These are phyloP conservation scores for Hypoxylon trugodes DNA, from an alignment of 495 filamentous ascomycete genomes.

Conservation along the genomic window DNA sequence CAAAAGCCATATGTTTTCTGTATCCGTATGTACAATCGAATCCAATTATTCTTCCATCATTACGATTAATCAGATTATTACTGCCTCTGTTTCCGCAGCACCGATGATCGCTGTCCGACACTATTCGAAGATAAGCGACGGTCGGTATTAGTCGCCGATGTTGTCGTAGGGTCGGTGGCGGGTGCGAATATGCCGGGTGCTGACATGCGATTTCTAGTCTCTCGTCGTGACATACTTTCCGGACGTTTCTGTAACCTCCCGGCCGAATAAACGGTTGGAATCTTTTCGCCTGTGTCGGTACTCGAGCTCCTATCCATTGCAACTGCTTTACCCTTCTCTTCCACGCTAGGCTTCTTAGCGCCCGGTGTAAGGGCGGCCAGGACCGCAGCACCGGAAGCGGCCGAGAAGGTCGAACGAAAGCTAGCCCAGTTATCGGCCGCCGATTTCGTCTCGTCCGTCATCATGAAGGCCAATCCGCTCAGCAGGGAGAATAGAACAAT, in stretches of 20 bases:
- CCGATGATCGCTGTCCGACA: conserved; percentile 12
- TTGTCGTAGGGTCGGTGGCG: neutral
- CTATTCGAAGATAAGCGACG: conserved; percentile 10
- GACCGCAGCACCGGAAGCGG: neutral
- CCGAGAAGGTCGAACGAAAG: conserved; percentile 23
- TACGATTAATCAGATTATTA: too few species aligned
- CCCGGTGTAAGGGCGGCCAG: conserved; percentile 3
- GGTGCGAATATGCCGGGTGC: conserved; percentile 1
- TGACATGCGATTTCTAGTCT: neutral
- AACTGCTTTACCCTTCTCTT: conserved; percentile 29
- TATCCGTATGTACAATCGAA: conserved; percentile 7
- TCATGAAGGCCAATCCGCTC: conserved; percentile 46
- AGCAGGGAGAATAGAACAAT: conserved; percentile 47
- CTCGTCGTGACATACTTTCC: neutral
- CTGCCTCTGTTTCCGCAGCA: conserved; percentile 27
- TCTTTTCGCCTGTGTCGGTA: conserved; percentile 34
- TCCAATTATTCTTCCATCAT: too few species aligned
- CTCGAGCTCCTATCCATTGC: conserved; percentile 30
- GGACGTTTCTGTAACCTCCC: conserved; percentile 23
- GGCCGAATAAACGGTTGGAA: conserved; percentile 13
- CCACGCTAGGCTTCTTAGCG: neutral
- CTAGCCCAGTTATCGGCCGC: conserved; percentile 34
- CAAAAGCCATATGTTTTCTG: conserved; percentile 12
- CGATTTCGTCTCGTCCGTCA: conserved; percentile 46
- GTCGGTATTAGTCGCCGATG: neutral